These are phyloP conservation scores for Penicillium herquei DNA, from an alignment of 495 filamentous ascomycete species.

Conservation along the genomic window DNA sequence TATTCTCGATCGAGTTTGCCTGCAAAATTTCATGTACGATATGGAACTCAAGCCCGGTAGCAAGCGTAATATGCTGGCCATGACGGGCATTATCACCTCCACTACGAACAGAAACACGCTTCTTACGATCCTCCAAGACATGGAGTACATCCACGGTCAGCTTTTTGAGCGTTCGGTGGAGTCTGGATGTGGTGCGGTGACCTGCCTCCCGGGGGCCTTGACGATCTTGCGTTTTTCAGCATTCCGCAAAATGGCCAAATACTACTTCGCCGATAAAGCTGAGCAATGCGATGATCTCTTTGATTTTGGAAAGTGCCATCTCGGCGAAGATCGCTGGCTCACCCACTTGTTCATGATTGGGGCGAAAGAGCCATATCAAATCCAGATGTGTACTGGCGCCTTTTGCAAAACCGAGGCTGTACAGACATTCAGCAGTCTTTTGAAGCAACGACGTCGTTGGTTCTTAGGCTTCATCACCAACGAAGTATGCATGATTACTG, in stretches of 20 bases:
- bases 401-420: slow-evolving; percentile 99
- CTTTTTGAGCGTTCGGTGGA: slow-evolving; percentile 96
- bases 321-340: slow-evolving; percentile 96
- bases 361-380: slow-evolving; percentile 87
- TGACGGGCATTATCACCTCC: slow-evolving; percentile 97
- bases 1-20: slow-evolving; percentile 86
- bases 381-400: slow-evolving; percentile 94
- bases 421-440: slow-evolving; percentile 77
- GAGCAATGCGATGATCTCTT: slow-evolving; percentile 96
- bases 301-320: slow-evolving; percentile 92
- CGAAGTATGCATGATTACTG: slow-evolving; percentile 97
- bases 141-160: slow-evolving; percentile 98
- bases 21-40: slow-evolving; percentile 98
- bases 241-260: slow-evolving; percentile 95
- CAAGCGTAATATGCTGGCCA: slow-evolving; percentile 90
- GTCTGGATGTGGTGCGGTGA: slow-evolving; percentile 92
- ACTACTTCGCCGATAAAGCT: slow-evolving; percentile 97
- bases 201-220: slow-evolving; percentile 89
- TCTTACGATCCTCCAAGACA: slow-evolving; percentile 91
- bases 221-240: slow-evolving; percentile 96
- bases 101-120: slow-evolving; percentile 87
- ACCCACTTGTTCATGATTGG: slow-evolving; percentile 99
- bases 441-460: slow-evolving; percentile 96
- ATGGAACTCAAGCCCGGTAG: slow-evolving; percentile 98
- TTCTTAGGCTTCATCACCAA: slow-evolving; percentile 98